Percentiles rank a stretch among this genome's conserved stretches.
Evolutionary conservation across 495 filamentous ascomycete species (phyloP).

Genomic region (Penicillium angulare): DNA sequence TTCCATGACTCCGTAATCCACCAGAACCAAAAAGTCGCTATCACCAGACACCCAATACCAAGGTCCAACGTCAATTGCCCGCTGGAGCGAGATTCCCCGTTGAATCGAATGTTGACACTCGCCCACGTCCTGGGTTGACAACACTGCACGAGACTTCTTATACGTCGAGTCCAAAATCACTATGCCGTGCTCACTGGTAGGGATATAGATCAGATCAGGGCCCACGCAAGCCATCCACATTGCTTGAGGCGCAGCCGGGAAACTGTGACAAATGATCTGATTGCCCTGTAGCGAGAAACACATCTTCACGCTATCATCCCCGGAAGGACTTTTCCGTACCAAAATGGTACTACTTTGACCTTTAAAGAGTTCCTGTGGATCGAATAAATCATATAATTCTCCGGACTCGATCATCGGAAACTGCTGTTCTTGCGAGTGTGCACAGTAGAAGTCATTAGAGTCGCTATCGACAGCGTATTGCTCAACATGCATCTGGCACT

Average conservation of each 20-base stretch:
- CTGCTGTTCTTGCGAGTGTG: background rate
- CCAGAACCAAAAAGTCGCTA: slow-evolving; percentile 1
- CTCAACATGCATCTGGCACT: background rate
- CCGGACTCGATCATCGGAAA: background rate
- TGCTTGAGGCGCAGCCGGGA: background rate
- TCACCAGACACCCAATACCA: slow-evolving; percentile 1
- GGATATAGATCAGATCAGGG: background rate
- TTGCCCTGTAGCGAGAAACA: background rate
- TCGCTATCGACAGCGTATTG: slow-evolving; percentile 1
- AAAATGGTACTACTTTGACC: background rate
- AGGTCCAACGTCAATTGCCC: background rate
- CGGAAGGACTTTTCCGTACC: background rate
- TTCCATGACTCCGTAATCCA: background rate
- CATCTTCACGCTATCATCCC: no score
- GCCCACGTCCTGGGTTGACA: background rate
- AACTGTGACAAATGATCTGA: background rate
- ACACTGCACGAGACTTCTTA: background rate
- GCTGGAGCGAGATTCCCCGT: background rate
- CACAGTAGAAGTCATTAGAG: background rate
- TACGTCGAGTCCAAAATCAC: background rate
- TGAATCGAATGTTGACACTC: background rate
- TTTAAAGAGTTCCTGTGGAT: background rate
- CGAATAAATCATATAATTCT: background rate
- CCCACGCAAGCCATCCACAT: background rate
- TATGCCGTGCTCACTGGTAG: background rate